A percentile compares a stretch with the other conserved stretches of the same genome.
Conservation (phyloP, 1,284 basidiomycete genomes). For the Nidula niveotomentosa region DNA sequence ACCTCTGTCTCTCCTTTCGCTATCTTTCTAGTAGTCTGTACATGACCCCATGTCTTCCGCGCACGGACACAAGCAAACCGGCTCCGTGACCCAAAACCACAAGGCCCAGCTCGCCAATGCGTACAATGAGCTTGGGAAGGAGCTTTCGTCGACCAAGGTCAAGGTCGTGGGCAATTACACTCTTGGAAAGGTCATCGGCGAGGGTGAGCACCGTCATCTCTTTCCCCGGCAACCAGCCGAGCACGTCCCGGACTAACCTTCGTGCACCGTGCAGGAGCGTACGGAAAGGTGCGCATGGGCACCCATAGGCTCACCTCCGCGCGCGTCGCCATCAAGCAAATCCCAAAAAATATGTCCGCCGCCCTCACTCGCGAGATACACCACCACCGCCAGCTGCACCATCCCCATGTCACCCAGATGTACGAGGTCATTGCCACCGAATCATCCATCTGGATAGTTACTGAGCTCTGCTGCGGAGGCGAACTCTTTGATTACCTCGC, state of each 20-base stretch:
- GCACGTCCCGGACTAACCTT: neutral
- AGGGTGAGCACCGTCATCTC: slow-evolving; percentile 62
- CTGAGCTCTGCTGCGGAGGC: slow-evolving; percentile 94
- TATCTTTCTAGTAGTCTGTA: slow-evolving; percentile 21
- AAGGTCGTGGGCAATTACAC: slow-evolving; percentile 96
- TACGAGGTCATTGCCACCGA: slow-evolving; percentile 99
- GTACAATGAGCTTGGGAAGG: slow-evolving; percentile 96
- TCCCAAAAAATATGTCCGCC: slow-evolving; percentile 90
- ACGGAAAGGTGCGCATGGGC: slow-evolving; percentile 91
- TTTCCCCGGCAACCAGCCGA: neutral
- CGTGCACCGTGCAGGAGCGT: slow-evolving; percentile 61
- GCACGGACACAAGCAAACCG: slow-evolving; percentile 61
- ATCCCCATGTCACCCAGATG: slow-evolving; percentile 93
- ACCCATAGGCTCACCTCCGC: slow-evolving; percentile 89
- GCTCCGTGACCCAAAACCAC: slow-evolving; percentile 72
- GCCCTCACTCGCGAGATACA: slow-evolving; percentile 96
- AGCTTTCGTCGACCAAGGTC: slow-evolving; percentile 86
- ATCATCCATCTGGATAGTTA: slow-evolving; percentile 93
- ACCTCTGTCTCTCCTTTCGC: slow-evolving; percentile 21
- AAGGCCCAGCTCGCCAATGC: slow-evolving; percentile 90
- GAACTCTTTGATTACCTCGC: slow-evolving; percentile 98
- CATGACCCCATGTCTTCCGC: slow-evolving; percentile 33
- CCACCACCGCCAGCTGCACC: slow-evolving; percentile 95
- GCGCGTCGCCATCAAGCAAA: slow-evolving; percentile 96
- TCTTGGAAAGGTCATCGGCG: slow-evolving; percentile 92